phyloP scores from a whole-genome alignment of 305 asterid species.

The Fraxinus angustifolia region DNA sequence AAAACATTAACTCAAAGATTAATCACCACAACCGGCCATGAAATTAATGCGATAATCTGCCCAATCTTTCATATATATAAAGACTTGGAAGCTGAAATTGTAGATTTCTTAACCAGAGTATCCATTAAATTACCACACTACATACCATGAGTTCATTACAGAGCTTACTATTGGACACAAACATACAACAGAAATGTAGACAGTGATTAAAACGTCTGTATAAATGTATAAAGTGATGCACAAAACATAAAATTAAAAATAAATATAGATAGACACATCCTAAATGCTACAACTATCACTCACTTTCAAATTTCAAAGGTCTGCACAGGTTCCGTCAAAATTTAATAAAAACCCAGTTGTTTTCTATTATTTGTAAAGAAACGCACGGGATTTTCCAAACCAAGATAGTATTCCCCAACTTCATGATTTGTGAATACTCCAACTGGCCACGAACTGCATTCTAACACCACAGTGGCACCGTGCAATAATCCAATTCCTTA shows the following conservation, averaged over 20 bases:
- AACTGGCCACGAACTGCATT: neutral
- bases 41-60: no score
- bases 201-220: neutral
- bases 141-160: neutral
- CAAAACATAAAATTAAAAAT: no score
- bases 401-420: neutral
- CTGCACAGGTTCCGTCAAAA: neutral
- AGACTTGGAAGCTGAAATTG: no score
- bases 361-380: neutral
- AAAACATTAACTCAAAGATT: neutral
- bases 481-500: neutral
- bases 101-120: no score
- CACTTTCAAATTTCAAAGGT: neutral
- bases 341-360: neutral
- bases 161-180: neutral
- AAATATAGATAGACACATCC: neutral
- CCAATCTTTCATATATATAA: no score
- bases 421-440: neutral
- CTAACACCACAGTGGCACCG: neutral
- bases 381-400: neutral
- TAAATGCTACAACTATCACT: neutral
- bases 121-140: no score
- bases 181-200: neutral
- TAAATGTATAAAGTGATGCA: no score
- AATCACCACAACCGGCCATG: slow-evolving; percentile 40